Percentiles rank a stretch among this genome's conserved stretches.
phyloP scores from a whole-genome alignment of 495 filamentous ascomycete species.

The Neurospora pannonica region DNA sequence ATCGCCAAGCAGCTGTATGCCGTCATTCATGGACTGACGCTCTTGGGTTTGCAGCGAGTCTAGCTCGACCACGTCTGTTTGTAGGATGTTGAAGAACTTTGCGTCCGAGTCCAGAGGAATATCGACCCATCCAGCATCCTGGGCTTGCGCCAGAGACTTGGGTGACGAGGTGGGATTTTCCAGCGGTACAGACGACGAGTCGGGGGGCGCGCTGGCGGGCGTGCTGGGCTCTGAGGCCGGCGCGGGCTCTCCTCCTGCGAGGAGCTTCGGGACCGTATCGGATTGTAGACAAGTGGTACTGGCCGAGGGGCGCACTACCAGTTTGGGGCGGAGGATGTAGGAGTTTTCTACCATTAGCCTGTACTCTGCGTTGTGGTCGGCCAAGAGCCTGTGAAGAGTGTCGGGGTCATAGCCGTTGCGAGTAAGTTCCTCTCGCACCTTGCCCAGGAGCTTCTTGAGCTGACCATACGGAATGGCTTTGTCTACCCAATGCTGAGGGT shows the following conservation, averaged over 20 bases:
- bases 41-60: constrained; percentile 51
- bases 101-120: constrained; percentile 57
- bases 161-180: neutral
- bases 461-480: constrained; percentile 62
- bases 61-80: constrained; percentile 50
- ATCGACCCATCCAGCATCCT: constrained; percentile 37
- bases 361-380: constrained; percentile 36
- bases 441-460: constrained; percentile 68
- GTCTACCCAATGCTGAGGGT: constrained; percentile 57
- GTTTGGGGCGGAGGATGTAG: constrained; percentile 14
- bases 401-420: constrained; percentile 51
- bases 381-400: constrained; percentile 45
- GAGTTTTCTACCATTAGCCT: constrained; percentile 30
- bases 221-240: neutral
- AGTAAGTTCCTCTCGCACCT: constrained; percentile 50
- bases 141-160: neutral
- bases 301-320: constrained; percentile 16
- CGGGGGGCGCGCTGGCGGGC: neutral
- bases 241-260: constrained; percentile 1
- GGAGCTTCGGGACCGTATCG: neutral
- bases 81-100: constrained; percentile 59
- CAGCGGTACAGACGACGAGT: neutral
- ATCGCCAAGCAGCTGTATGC: constrained; percentile 46
- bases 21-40: constrained; percentile 39
- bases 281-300: neutral